Evolutionary conservation across 306 rosid species (phyloP).

Genomic region (Citrullus colocynthis): DNA sequence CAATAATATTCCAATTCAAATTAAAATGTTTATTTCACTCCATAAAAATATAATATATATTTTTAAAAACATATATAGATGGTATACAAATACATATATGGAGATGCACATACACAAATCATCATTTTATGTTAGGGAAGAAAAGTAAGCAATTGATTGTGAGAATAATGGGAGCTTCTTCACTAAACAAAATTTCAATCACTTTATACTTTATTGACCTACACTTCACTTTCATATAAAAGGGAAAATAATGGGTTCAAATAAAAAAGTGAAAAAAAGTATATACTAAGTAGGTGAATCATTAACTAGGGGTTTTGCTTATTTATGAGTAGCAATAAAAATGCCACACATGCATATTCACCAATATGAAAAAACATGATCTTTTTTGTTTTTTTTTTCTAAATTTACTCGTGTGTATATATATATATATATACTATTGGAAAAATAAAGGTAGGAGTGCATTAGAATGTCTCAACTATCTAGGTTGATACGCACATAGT

Average conservation of each 20-base stretch:
- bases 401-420: no score
- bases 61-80: neutral
- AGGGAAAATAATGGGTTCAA: neutral
- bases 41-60: neutral
- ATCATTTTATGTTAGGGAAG: neutral
- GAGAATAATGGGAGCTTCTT: neutral
- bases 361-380: neutral
- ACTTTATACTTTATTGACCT: constrained; percentile 10
- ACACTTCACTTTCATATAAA: constrained; percentile 5
- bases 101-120: neutral
- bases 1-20: neutral
- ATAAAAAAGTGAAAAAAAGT: neutral
- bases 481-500: neutral
- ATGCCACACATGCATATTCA: neutral
- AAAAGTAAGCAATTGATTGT: neutral
- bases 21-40: neutral
- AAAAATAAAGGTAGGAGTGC: no score
- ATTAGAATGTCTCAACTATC: no score
- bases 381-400: neutral
- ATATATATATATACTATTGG: no score
- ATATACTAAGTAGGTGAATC: constrained; percentile 8
- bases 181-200: neutral
- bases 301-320: neutral
- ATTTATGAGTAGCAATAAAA: neutral
- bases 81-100: neutral